Evolutionary conservation across 192 early-diverging fungal genomes (phyloP), one percentile per base, ranked within the genome.

Genomic region (Rhizophagus sp.): DNA sequence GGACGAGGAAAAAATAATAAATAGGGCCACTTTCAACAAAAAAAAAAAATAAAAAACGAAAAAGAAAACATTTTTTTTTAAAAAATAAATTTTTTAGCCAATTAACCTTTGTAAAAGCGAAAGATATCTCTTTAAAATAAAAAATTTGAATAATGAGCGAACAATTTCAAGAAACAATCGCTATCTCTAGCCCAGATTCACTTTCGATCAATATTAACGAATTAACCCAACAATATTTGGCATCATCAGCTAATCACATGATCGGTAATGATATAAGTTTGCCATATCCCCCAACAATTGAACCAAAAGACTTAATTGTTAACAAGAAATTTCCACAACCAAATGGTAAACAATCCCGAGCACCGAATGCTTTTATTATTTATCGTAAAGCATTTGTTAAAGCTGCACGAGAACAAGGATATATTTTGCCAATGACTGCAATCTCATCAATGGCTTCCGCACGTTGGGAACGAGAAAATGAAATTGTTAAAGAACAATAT

Each of bases 351-450:
- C 70, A 25, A 72, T 7, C 41, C 2, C 47, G 44, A 41, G 22
- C 70, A 2, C 70, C 70, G 2, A 72, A 72, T 36, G 70, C 70
- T 12, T 72, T 72, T 22, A 72, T 72, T 15, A 72, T 72, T 24
- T 72, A 72, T 12, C 70, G 70, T 17, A 39, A 49, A 24, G 44
- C 34, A 39, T 72, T 47, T n/a, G 70, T 72, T 24, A 49, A 72
- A 47, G 44, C 70, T 4, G 39, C 70, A 47, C 70, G 44, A 9
- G 34, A 39, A 10, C 13, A 47, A 39, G 70, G 70, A 49, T n/a
- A 72, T 39, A 22, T 11, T 24, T 25, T 72, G 7, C 70, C 70
- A 41, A 72, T 72, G 70, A 72, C 70, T 9, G 39, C 30, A 11
- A 49, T 72, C 1, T 72, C 70, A 24, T 47, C 70, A n/a, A 49